phyloP scores from a whole-genome alignment of 345 rosid genomes.

The Corymbia maculata region DNA sequence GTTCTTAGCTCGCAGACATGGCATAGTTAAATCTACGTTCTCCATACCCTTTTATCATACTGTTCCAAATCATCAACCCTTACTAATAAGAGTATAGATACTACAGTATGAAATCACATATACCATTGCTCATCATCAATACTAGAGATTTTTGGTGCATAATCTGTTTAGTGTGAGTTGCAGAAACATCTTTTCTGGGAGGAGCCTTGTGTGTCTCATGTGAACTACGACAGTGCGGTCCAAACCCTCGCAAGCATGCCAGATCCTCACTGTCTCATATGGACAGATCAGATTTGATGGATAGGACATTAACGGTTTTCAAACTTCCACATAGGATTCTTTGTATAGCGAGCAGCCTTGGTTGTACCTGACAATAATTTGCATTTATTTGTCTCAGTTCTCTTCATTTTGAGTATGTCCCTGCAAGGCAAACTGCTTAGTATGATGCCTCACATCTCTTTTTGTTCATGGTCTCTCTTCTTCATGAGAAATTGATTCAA shows the following conservation, averaged over 20 bases:
- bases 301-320: neutral
- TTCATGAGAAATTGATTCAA: neutral
- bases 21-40: neutral
- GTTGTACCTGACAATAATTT: neutral
- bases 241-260: neutral
- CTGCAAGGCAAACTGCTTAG: too few species aligned
- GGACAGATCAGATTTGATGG: neutral
- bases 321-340: neutral
- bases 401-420: neutral
- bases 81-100: neutral
- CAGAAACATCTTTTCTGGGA: constrained; percentile 18
- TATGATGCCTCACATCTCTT: neutral
- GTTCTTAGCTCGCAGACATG: neutral
- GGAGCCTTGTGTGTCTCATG: constrained; percentile 14
- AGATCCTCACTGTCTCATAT: neutral
- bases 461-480: neutral
- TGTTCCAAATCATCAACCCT: neutral
- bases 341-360: neutral
- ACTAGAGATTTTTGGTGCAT: neutral
- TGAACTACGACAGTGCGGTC: neutral
- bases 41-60: neutral
- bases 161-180: neutral
- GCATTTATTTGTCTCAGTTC: neutral
- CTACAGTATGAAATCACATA: neutral
- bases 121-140: neutral